Evolutionary conservation across 495 filamentous ascomycete species (phyloP), one percentile per base, ranked within the genome.

Genomic region (Xylaria curta): DNA sequence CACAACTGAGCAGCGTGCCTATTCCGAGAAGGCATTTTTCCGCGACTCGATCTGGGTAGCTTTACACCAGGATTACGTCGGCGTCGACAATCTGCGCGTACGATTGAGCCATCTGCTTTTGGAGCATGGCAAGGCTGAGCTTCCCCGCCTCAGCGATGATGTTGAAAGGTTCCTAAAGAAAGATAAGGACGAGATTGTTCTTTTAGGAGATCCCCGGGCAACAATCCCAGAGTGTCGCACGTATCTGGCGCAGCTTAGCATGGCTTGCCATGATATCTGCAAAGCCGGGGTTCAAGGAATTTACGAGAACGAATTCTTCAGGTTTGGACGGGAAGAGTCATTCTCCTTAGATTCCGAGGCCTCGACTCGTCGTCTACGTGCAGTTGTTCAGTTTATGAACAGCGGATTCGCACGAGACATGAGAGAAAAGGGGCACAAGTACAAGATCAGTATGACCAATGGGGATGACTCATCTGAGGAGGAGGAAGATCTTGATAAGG

Each of bases 351-450:
- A 54, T 21, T 54, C 51, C 21, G n/a, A 28, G 51, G 51, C 51
- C 21, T 54, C 51, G 1, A 54, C 24, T 54, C 51, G 51, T 28
- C 51, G 51, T 28, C 24, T 54, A 24, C 51, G 51, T 28, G 51
- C 51, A 28, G 51, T 54, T 15, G 51, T 54, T 24, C 51, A 54
- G 24, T 54, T 54, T 19, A 60, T 33, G 56, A 60, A 60, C 56
- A 33, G 13, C 31, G 56, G 31, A n/a, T 60, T 60, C n/a, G 51
- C 51, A 15, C 51, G 51, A 26, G 51, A 54, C n/a, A 21, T 54
- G 51, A 28, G 51, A 54, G 1, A 3, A 60, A 60, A 60, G 56
- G 56, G 56, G 17, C 56, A 60, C 33, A 60, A 60, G 56, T 38
- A 38, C 56, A 60, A 33, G 19, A 60, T 60, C 28, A 15, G 12